phyloP scores from a whole-genome alignment of 78 protist species.

The Dictyostelium intermedium region DNA sequence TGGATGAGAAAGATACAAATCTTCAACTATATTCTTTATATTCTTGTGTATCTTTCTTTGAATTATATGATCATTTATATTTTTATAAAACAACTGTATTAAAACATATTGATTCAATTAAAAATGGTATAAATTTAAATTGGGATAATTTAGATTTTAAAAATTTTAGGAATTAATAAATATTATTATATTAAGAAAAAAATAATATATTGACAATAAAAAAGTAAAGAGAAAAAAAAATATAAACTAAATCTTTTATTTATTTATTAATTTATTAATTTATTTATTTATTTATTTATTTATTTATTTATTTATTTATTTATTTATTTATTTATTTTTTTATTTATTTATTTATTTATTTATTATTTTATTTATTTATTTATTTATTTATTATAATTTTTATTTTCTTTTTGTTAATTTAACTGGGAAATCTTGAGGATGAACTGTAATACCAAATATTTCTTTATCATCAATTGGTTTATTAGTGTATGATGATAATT shows the following conservation, averaged over 20 bases:
- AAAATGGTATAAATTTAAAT: slow-evolving; percentile 6
- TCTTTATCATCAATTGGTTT: slow-evolving; percentile 26
- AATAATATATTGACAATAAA: no score
- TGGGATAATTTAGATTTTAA: slow-evolving; percentile 14
- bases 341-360: no score
- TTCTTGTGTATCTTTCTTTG: slow-evolving; percentile 14
- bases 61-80: slow-evolving; percentile 11
- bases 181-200: background rate
- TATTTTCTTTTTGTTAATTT: background rate
- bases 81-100: slow-evolving; percentile 19
- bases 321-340: no score
- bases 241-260: no score
- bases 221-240: no score
- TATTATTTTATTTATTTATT: no score
- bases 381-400: background rate
- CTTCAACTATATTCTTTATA: background rate
- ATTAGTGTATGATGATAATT: background rate
- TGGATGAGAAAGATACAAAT: slow-evolving; percentile 15
- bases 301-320: no score
- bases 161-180: background rate
- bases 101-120: background rate
- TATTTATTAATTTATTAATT: no score
- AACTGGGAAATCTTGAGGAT: slow-evolving; percentile 8
- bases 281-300: no score
- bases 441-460: slow-evolving; percentile 61